phyloP scores from a whole-genome alignment of 2,329 filamentous ascomycete species.

The Pseudogymnoascus pannorum region DNA sequence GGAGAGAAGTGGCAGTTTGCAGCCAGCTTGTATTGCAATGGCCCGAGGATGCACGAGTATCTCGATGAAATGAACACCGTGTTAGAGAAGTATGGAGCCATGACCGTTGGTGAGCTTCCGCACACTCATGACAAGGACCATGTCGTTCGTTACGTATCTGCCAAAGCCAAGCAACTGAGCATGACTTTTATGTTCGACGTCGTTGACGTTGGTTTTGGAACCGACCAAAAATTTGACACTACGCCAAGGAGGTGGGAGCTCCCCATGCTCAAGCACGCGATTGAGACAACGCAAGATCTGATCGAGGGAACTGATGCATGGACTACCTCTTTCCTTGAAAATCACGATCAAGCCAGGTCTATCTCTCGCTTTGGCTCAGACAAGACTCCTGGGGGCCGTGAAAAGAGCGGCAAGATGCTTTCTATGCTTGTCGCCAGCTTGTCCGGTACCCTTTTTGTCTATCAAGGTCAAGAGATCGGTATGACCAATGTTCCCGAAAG shows the following conservation, averaged over 20 bases:
- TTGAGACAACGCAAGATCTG: constrained; percentile 44
- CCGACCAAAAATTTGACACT: constrained; percentile 41
- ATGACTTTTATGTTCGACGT: constrained; percentile 66
- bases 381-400: constrained; percentile 17
- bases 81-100: constrained; percentile 52
- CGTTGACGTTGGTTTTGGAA: constrained; percentile 51
- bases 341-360: constrained; percentile 54
- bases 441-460: constrained; percentile 46
- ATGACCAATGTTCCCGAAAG: constrained; percentile 44
- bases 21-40: constrained; percentile 47
- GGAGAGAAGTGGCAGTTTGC: constrained; percentile 43
- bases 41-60: constrained; percentile 62
- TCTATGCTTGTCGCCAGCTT: constrained; percentile 39
- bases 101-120: constrained; percentile 65
- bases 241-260: constrained; percentile 36
- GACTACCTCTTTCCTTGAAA: constrained; percentile 56
- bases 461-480: constrained; percentile 50
- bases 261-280: constrained; percentile 40
- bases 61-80: constrained; percentile 58
- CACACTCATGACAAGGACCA: constrained; percentile 50
- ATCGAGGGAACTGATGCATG: constrained; percentile 46
- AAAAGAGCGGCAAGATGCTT: constrained; percentile 36
- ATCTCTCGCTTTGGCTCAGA: constrained; percentile 41
- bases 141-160: constrained; percentile 53
- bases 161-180: constrained; percentile 51